Percentiles rank a stretch among this genome's conserved stretches.
Evolutionary conservation across 148 eudicot species (phyloP).

Genomic region (Vaccinium macrocarpon): DNA sequence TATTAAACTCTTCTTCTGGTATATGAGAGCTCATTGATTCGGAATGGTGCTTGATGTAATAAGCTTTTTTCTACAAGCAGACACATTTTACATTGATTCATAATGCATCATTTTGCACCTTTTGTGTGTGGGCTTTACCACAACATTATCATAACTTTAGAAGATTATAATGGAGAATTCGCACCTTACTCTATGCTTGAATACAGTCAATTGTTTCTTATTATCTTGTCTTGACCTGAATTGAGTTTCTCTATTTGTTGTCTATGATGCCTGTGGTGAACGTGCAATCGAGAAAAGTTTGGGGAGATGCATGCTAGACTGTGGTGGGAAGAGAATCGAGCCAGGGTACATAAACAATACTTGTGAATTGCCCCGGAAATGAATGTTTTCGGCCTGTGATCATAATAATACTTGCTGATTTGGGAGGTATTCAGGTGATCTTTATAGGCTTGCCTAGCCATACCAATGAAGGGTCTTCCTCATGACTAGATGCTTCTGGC

Average conservation of each 20-base stretch:
- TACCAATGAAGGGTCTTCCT: background rate
- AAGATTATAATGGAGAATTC: background rate
- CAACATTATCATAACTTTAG: background rate
- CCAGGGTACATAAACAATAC: slow-evolving; percentile 83
- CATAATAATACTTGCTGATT: background rate
- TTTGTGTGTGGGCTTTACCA: background rate
- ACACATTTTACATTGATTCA: background rate
- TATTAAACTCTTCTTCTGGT: background rate
- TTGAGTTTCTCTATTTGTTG: background rate
- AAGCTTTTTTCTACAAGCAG: background rate
- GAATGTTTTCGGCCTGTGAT: background rate
- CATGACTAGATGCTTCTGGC: background rate
- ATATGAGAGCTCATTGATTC: background rate
- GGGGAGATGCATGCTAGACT: slow-evolving; percentile 91
- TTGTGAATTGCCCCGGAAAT: slow-evolving; percentile 31
- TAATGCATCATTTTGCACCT: background rate
- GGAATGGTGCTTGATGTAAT: background rate
- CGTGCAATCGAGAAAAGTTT: slow-evolving; percentile 84
- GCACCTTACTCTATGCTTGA: background rate
- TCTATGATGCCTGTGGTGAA: background rate
- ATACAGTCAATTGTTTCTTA: background rate
- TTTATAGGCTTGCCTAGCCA: slow-evolving; percentile 7
- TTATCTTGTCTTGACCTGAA: background rate
- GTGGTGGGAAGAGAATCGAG: slow-evolving; percentile 99
- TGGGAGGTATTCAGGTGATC: slow-evolving; percentile 11